Conservation (phyloP, 2,329 filamentous ascomycete species). For the Calonectria multiphialidica region DNA sequence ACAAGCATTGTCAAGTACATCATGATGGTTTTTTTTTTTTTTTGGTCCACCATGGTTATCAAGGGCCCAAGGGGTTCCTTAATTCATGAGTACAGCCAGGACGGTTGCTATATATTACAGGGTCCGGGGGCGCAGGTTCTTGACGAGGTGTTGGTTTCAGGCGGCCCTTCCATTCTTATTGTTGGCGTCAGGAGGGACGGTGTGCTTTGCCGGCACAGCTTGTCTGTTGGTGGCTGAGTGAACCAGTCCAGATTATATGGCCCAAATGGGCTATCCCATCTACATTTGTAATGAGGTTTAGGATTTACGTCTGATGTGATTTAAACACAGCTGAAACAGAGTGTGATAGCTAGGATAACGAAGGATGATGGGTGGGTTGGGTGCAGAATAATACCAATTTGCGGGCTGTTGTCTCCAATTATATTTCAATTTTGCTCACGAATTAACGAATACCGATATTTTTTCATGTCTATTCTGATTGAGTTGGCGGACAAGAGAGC, state of each 20-base stretch:
- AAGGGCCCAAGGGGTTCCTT: background rate
- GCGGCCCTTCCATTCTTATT: background rate
- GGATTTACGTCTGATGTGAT: slow-evolving; percentile 17
- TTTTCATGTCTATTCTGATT: too few relatives aligned
- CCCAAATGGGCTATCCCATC: background rate
- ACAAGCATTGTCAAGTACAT: slow-evolving; percentile 42
- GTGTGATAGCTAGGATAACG: slow-evolving; percentile 5
- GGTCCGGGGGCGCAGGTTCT: background rate
- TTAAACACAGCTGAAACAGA: slow-evolving; percentile 1
- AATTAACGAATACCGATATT: too few relatives aligned
- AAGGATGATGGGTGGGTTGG: background rate
- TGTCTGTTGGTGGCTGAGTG: background rate
- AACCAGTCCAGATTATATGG: background rate
- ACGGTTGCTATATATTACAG: background rate
- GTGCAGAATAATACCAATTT: slow-evolving; percentile 11
- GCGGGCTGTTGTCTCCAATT: background rate
- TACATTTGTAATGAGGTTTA: slow-evolving; percentile 13
- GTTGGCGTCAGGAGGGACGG: background rate
- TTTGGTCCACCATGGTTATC: background rate
- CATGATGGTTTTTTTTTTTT: slow-evolving; percentile 20
- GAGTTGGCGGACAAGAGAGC: too few relatives aligned
- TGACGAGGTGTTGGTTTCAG: background rate
- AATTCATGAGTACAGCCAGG: background rate
- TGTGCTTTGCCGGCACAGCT: background rate
- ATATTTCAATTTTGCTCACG: background rate